These are phyloP conservation scores for Tolypocladium inflatum DNA, from an alignment of 2,329 filamentous ascomycete species.

Conservation along the genomic window DNA sequence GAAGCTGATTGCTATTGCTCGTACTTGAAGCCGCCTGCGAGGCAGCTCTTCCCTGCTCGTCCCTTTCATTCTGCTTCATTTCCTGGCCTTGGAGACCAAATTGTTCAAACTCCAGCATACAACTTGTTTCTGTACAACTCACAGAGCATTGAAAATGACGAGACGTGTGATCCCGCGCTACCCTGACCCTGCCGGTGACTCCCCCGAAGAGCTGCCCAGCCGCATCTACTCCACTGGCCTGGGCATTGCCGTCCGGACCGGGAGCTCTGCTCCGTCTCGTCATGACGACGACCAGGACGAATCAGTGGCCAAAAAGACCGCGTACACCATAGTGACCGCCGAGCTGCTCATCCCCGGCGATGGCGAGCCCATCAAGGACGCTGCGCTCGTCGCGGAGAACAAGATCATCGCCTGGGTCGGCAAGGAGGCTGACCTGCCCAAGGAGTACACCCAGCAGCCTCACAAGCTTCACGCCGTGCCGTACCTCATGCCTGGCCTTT, in stretches of 20 bases:
- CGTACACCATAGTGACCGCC: constrained; percentile 22
- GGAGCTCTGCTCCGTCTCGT: background rate
- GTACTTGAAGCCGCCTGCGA: background rate
- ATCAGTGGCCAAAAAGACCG: constrained; percentile 12
- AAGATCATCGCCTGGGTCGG: constrained; percentile 28
- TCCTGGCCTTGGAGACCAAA: background rate
- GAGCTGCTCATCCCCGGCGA: constrained; percentile 25
- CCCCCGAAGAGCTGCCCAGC: background rate
- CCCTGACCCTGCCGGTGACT: background rate
- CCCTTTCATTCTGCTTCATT: background rate
- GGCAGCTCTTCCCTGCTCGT: background rate
- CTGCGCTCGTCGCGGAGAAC: constrained; percentile 24
- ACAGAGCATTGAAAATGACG: background rate
- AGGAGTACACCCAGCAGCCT: constrained; percentile 16
- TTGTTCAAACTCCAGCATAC: background rate
- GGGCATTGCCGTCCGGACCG: constrained; percentile 14
- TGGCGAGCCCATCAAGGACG: constrained; percentile 19
- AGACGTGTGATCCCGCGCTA: constrained; percentile 1
- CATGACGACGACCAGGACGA: background rate
- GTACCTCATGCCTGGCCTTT: constrained; percentile 39
- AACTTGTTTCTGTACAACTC: background rate
- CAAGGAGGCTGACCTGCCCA: constrained; percentile 15
- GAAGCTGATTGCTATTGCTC: background rate
- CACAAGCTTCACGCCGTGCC: constrained; percentile 22
- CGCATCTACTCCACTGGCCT: constrained; percentile 18